phyloP scores from a whole-genome alignment of 805 yeast genomes.

The Danielozyma ontarioensis region DNA sequence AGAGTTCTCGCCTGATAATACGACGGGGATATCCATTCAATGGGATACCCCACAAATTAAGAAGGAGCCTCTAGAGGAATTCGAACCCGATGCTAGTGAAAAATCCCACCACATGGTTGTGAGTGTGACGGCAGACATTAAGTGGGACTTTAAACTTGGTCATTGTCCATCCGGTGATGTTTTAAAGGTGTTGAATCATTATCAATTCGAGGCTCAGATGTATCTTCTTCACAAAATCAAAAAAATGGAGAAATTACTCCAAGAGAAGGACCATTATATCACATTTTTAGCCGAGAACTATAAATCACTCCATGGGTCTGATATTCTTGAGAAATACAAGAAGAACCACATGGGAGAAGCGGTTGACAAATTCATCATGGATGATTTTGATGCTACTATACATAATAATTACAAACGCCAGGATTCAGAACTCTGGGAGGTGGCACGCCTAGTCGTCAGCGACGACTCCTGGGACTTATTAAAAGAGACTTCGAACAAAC shows the following conservation, averaged over 20 bases:
- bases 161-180: conserved; percentile 4
- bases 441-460: not conserved
- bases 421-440: not conserved
- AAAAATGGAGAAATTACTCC: conserved; percentile 15
- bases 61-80: not conserved
- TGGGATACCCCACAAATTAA: conserved; percentile 8
- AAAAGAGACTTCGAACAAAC: not conserved
- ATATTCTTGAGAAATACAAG: conserved; percentile 24
- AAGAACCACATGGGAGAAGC: conserved; percentile 10
- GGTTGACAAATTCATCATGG: not conserved
- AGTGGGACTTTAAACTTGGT: conserved; percentile 17
- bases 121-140: conserved; percentile 7
- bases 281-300: conserved; percentile 30
- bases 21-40: conserved; percentile 3
- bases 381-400: not conserved
- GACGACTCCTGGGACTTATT: conserved; percentile 1
- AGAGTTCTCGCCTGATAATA: not conserved
- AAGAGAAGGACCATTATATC: conserved; percentile 26
- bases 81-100: conserved; percentile 24
- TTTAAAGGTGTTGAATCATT: conserved; percentile 15
- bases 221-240: conserved; percentile 13
- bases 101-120: conserved; percentile 3
- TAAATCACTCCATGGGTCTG: conserved; percentile 28
- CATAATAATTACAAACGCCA: not conserved
- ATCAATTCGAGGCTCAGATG: conserved; percentile 16